Conservation (phyloP, 2,329 filamentous ascomycete species). For the Trichoderma atrobrunneum region DNA sequence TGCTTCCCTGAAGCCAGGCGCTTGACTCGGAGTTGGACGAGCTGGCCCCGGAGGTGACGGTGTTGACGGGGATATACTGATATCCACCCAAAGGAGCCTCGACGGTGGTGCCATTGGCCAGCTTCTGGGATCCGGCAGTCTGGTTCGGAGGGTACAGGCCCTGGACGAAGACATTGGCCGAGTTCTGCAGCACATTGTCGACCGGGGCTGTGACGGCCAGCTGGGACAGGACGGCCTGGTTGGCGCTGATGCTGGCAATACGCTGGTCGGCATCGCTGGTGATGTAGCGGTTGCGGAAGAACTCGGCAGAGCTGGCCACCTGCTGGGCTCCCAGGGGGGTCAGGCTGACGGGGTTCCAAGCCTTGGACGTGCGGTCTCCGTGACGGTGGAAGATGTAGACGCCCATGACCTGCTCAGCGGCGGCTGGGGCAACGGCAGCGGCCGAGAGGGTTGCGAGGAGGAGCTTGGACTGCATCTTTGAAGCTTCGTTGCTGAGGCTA, state of each 20-base stretch:
- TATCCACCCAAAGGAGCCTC: conserved; percentile 72
- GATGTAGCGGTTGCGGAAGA: conserved; percentile 77
- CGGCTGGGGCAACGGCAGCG: conserved; percentile 38
- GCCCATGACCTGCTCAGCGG: conserved; percentile 69
- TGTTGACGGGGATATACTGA: conserved; percentile 75
- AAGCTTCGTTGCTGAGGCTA: neutral
- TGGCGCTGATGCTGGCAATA: conserved; percentile 64
- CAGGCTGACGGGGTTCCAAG: conserved; percentile 65
- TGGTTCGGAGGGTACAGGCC: conserved; percentile 78
- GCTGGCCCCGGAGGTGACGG: conserved; percentile 54
- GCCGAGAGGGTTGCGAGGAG: conserved; percentile 31
- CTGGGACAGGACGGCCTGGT: conserved; percentile 67
- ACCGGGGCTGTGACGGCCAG: conserved; percentile 68
- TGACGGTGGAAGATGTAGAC: conserved; percentile 87
- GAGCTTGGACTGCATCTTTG: conserved; percentile 40
- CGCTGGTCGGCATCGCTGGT: conserved; percentile 49
- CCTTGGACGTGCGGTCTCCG: conserved; percentile 82
- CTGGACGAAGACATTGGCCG: conserved; percentile 77
- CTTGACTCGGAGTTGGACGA: conserved; percentile 53
- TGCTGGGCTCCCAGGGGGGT: conserved; percentile 78
- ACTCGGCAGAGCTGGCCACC: conserved; percentile 68
- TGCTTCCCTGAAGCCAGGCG: conserved; percentile 58
- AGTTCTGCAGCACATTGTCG: conserved; percentile 76
- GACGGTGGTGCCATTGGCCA: conserved; percentile 68
- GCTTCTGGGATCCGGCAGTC: conserved; percentile 50